Conservation (phyloP, 1,284 basidiomycete species). For the Sparassis latifolia region DNA sequence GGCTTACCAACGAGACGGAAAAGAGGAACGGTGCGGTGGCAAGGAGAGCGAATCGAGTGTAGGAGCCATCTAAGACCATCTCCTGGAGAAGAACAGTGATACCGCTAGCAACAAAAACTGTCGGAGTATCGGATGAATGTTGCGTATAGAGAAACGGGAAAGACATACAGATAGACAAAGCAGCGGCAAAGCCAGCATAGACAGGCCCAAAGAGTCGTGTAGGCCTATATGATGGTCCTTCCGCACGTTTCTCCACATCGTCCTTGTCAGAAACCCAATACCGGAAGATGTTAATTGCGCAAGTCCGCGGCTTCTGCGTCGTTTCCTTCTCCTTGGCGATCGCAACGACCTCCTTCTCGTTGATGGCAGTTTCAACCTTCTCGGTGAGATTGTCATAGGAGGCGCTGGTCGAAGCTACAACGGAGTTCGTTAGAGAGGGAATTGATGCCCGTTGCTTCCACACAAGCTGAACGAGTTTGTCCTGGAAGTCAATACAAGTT, state of each 20-base stretch:
- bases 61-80: slow-evolving; percentile 59
- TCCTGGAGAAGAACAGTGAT: slow-evolving; percentile 55
- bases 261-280: slow-evolving; percentile 30
- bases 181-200: slow-evolving; percentile 69
- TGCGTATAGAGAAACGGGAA: background rate
- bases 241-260: slow-evolving; percentile 47
- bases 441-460: slow-evolving; percentile 53
- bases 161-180: slow-evolving; percentile 51
- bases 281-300: slow-evolving; percentile 25
- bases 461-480: slow-evolving; percentile 74
- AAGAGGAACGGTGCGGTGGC: slow-evolving; percentile 63
- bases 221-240: slow-evolving; percentile 36
- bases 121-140: background rate
- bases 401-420: slow-evolving; percentile 32
- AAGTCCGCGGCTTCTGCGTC: slow-evolving; percentile 19
- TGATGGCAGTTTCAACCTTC: slow-evolving; percentile 23
- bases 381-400: slow-evolving; percentile 50
- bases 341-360: slow-evolving; percentile 17
- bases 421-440: slow-evolving; percentile 31
- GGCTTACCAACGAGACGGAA: slow-evolving; percentile 61
- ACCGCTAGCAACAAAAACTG: slow-evolving; percentile 62
- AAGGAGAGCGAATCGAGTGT: slow-evolving; percentile 57
- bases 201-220: slow-evolving; percentile 73
- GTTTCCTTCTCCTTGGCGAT: slow-evolving; percentile 30
- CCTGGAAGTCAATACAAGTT: slow-evolving; percentile 60